Evolutionary conservation across 805 yeast species (phyloP).

Genomic region (Yarrowia sp.): DNA sequence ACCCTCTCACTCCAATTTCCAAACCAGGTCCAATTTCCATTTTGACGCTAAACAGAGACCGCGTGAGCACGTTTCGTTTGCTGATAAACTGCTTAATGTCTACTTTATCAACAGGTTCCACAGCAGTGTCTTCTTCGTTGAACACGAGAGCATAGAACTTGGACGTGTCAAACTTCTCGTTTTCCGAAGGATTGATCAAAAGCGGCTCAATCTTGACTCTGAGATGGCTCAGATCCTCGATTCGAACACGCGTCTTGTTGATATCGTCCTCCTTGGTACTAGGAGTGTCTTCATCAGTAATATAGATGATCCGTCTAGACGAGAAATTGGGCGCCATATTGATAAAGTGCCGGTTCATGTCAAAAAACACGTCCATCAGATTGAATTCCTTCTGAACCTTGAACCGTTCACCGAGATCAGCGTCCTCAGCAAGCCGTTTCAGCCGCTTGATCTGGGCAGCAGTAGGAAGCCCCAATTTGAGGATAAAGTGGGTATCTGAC

Average conservation of each 20-base stretch:
- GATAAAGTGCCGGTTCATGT: constrained; percentile 63
- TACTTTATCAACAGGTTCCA: constrained; percentile 57
- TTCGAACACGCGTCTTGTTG: constrained; percentile 56
- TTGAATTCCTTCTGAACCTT: constrained; percentile 31
- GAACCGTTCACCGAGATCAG: constrained; percentile 33
- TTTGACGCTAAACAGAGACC: constrained; percentile 68
- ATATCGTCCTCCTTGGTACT: constrained; percentile 53
- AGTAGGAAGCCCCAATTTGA: constrained; percentile 43
- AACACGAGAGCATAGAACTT: constrained; percentile 60
- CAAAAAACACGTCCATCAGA: constrained; percentile 57
- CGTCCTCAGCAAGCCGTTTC: constrained; percentile 42
- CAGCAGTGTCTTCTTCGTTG: constrained; percentile 54
- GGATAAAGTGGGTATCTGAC: constrained; percentile 46
- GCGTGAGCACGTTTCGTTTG: constrained; percentile 64
- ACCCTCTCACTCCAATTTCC: constrained; percentile 74
- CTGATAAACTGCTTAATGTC: constrained; percentile 51
- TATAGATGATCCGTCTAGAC: constrained; percentile 66
- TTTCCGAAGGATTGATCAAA: constrained; percentile 55
- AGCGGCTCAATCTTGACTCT: constrained; percentile 67
- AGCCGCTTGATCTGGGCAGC: constrained; percentile 41
- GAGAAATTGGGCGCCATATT: constrained; percentile 55
- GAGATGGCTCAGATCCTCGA: constrained; percentile 65
- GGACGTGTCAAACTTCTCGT: constrained; percentile 54
- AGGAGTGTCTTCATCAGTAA: constrained; percentile 81
- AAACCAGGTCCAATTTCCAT: constrained; percentile 63